phyloP scores from a whole-genome alignment of 768 basidiomycete species.

The Mycena rosella region DNA sequence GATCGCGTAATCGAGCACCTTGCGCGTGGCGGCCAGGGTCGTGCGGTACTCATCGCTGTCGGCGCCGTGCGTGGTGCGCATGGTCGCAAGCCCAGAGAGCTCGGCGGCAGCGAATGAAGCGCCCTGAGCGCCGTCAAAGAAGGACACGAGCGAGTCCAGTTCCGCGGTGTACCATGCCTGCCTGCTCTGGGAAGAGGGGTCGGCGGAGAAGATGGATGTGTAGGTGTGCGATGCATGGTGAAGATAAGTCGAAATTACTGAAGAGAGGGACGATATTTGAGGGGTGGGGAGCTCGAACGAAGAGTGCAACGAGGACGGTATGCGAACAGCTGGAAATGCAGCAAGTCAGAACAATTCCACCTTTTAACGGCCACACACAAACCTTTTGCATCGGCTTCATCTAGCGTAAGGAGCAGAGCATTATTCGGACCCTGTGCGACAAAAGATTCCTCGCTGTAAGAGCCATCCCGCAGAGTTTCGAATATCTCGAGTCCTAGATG shows the following conservation, averaged over 20 bases:
- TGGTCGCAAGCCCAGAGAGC: conserved; percentile 61
- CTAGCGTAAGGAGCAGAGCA: conserved; percentile 67
- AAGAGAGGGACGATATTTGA: conserved; percentile 57
- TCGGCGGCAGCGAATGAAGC: conserved; percentile 75
- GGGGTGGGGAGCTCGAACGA: conserved; percentile 59
- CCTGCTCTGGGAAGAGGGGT: conserved; percentile 51
- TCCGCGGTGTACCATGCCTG: conserved; percentile 47
- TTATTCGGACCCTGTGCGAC: conserved; percentile 68
- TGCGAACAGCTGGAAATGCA: conserved; percentile 57
- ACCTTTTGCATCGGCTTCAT: conserved; percentile 71
- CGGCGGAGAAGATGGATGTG: conserved; percentile 62
- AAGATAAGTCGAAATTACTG: conserved; percentile 69
- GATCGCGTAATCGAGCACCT: conserved; percentile 59
- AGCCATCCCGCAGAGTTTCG: conserved; percentile 60
- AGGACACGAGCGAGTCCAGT: conserved; percentile 59
- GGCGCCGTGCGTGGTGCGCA: conserved; percentile 61
- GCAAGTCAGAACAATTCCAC: conserved; percentile 23
- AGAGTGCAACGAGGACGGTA: conserved; percentile 64
- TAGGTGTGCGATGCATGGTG: conserved; percentile 71
- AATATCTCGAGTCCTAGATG: conserved; percentile 81
- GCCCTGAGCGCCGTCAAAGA: conserved; percentile 64
- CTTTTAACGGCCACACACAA: conserved; percentile 30
- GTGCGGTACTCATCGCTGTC: conserved; percentile 67
- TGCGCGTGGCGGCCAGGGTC: conserved; percentile 60
- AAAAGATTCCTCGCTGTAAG: conserved; percentile 58